Conservation (phyloP, 108 stramenopile genomes). For the Discostella stelligeroides region DNA sequence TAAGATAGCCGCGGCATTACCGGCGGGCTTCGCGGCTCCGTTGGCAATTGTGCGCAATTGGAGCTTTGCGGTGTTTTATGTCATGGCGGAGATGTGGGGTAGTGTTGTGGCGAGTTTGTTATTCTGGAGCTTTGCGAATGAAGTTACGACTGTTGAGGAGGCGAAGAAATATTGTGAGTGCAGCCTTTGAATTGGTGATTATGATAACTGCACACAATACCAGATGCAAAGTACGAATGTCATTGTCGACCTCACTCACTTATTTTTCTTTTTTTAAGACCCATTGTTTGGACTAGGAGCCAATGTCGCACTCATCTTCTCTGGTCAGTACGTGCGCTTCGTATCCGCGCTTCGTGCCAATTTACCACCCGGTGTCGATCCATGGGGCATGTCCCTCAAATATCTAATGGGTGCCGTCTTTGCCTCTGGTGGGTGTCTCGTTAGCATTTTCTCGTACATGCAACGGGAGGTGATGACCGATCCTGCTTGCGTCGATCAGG, state of each 20-base stretch:
- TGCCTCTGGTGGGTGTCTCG: slow-evolving; percentile 77
- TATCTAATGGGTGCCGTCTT: slow-evolving; percentile 95
- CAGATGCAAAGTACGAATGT: neutral
- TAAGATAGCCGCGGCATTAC: slow-evolving; percentile 62
- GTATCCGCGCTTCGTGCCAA: slow-evolving; percentile 83
- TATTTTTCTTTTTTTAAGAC: slow-evolving; percentile 53
- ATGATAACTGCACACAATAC: too few species aligned
- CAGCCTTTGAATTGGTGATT: neutral
- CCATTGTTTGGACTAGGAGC: slow-evolving; percentile 96
- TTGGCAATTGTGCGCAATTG: slow-evolving; percentile 91
- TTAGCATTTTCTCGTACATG: slow-evolving; percentile 87
- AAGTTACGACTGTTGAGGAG: slow-evolving; percentile 94
- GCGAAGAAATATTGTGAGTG: slow-evolving; percentile 96
- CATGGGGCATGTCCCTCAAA: slow-evolving; percentile 91
- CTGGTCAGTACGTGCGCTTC: slow-evolving; percentile 94
- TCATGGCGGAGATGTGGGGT: slow-evolving; percentile 99
- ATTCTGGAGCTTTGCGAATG: slow-evolving; percentile 99
- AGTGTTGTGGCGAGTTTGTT: slow-evolving; percentile 93
- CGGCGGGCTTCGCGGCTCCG: slow-evolving; percentile 79
- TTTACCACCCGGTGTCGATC: slow-evolving; percentile 88
- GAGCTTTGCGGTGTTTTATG: slow-evolving; percentile 96
- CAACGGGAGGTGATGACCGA: slow-evolving; percentile 88
- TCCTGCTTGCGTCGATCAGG: slow-evolving; percentile 66
- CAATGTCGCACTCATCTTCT: slow-evolving; percentile 95
- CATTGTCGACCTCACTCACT: neutral